Evolutionary conservation across 2,329 filamentous ascomycete genomes (phyloP).

Genomic region (Fusarium devonianum): DNA sequence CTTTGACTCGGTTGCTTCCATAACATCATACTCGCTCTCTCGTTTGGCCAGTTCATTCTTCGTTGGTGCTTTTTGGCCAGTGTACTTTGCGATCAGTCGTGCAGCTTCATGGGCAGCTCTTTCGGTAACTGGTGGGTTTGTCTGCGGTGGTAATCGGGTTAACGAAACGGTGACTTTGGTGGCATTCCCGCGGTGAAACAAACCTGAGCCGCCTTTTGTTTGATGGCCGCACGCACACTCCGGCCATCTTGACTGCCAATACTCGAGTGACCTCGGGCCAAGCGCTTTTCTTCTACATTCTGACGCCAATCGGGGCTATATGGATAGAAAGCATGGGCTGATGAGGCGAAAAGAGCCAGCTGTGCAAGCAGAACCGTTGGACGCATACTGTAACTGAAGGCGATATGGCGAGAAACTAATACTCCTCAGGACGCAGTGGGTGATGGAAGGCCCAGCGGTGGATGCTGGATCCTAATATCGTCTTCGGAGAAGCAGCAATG

Average conservation of each 20-base stretch:
- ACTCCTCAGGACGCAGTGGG: conserved; percentile 1
- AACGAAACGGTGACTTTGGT: conserved; percentile 13
- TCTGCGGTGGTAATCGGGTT: conserved; percentile 40
- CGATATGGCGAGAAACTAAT: conserved; percentile 10
- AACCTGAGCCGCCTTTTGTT: conserved; percentile 48
- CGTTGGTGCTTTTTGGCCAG: conserved; percentile 21
- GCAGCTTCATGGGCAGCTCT: conserved; percentile 49
- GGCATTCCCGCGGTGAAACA: conserved; percentile 19
- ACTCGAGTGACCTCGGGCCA: conserved; percentile 36
- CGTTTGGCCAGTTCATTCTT: conserved; percentile 45
- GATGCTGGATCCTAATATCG: conserved; percentile 18
- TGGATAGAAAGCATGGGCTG: conserved; percentile 57
- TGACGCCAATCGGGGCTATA: conserved; percentile 51
- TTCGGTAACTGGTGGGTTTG: conserved; percentile 43
- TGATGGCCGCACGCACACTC: conserved; percentile 52
- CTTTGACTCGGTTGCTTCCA: conserved; percentile 55
- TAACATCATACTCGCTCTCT: conserved; percentile 56
- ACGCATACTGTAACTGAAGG: conserved; percentile 49
- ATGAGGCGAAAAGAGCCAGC: conserved; percentile 57
- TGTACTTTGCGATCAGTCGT: conserved; percentile 52
- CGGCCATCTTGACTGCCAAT: conserved; percentile 20
- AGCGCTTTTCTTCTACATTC: conserved; percentile 37
- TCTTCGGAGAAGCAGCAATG: conserved; percentile 13
- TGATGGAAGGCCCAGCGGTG: conserved; percentile 8
- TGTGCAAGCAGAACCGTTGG: conserved; percentile 50